Conservation (phyloP, 805 yeast species). For the Candida piceae region DNA sequence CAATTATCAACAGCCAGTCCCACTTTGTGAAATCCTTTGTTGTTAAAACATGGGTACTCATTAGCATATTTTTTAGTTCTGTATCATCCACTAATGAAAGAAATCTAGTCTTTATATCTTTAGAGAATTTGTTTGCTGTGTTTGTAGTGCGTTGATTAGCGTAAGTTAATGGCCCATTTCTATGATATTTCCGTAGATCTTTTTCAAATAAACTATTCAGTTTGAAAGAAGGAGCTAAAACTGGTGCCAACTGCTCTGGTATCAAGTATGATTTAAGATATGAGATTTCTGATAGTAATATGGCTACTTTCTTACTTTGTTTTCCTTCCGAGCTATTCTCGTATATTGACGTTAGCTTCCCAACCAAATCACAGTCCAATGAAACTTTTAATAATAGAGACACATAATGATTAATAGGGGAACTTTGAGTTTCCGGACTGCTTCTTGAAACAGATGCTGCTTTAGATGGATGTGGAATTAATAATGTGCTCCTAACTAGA, state of each 20-base stretch:
- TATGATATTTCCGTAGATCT: conserved; percentile 23
- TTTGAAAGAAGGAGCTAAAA: conserved; percentile 21
- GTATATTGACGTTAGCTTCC: conserved; percentile 38
- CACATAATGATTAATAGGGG: conserved; percentile 55
- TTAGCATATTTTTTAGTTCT: conserved; percentile 60
- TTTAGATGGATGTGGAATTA: conserved; percentile 10
- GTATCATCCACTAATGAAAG: conserved; percentile 47
- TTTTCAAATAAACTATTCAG: conserved; percentile 26
- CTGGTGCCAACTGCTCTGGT: conserved; percentile 40
- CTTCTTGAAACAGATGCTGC: conserved; percentile 14
- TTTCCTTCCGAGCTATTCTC: conserved; percentile 36
- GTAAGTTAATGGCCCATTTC: conserved; percentile 1
- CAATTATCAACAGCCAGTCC: conserved; percentile 78
- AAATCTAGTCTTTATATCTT: conserved; percentile 20
- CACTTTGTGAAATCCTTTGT: conserved; percentile 78
- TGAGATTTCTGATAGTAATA: conserved; percentile 58
- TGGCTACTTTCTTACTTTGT: conserved; percentile 53
- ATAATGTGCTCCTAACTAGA: conserved; percentile 20
- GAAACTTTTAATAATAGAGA: conserved; percentile 55
- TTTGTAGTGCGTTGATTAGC: conserved; percentile 12
- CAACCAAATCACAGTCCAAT: conserved; percentile 50
- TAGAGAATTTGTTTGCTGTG: conserved; percentile 12
- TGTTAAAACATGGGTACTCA: conserved; percentile 64
- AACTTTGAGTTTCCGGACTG: conserved; percentile 36
- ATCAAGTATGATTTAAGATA: conserved; percentile 48